Base-by-base conservation (phyloP, 441 rosid genomes). In the Pelargonium australe region DNA sequence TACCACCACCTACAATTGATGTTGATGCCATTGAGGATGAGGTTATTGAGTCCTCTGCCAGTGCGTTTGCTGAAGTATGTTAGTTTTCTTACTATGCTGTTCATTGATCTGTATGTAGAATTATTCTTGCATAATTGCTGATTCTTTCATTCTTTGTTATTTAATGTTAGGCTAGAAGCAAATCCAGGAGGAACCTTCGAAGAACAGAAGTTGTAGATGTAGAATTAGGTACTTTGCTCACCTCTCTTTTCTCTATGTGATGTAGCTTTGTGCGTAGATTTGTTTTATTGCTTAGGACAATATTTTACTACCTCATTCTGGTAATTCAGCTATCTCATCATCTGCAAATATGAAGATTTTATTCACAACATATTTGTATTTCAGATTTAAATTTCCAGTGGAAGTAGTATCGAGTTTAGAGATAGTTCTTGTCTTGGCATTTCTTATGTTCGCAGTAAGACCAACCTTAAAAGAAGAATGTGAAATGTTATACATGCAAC, bases 21-120 rank as follows among this genome's bases (percentile, higher is more conserved):
- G 81, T 91, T 44, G 97, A 90, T 75, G 92, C 84, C 65, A 49
- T 92, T 64, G 97, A 94, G 68, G 97, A 95, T 64, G 98, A 87
- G 68, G 95, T 90, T 71, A 66, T 91, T 70, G 87, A 88, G 76
- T 84, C 89, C 25, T 86, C 98, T 58, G 88, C 98, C 7, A 78
- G 83, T 71, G 96, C 89, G 34, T 92, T 95, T 78, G 87, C 92
- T 13, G 87, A 80, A 77, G 99, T 95, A 71, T 77, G 80, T 34
- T 60, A 65, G 28, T 73, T 72, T 13, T n/a, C 67, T 67, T 14
- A 55, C 14, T 66, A 57, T 67, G 10, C 70, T n/a, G 11, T 53
- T 68, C 41, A 34, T 67, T 65, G 23, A 12, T 66, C 41, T 73
- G 63, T 73, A 43, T 43, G 23, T 64, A 51, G 63, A 11, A 57